Evolutionary conservation across 148 eudicot genomes (phyloP), one percentile per base, ranked within the genome.

Genomic region (Cornus florida): DNA sequence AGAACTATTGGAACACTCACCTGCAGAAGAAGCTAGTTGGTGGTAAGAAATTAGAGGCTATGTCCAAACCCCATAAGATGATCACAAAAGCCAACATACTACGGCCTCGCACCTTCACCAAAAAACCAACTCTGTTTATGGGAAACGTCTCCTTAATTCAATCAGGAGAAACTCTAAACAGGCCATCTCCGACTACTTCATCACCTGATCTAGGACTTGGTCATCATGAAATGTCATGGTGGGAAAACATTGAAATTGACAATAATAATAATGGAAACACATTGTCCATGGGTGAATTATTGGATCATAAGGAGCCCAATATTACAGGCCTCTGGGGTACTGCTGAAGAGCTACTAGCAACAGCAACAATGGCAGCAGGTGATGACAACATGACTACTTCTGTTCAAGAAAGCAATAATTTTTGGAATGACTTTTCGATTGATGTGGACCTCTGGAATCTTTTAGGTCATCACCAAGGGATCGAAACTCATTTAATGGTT

Each of bases 211-310:
- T n/a, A n/a, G n/a, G n/a, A n/a, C n/a, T n/a, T n/a, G n/a, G 6
- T 46, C 10, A 7, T 46, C 10, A 10, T 5, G 48, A 20, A 60
- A 60, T 33, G 35, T 38, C 50, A 28, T 74, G 77, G 77, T 74
- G 77, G 77, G 77, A 74, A 8, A 20, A 74, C 46, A 28, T 74
- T 1, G 35, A 33, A 67, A 6, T 24, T 23, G 66, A 56, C 53
- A 20, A 43, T 32, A 43, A 74, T 17, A 32, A 10, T 32, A 74
- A 31, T 74, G 67, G 24, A 53, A 72, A 72, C 23, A 43, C 8
- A 22, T 53, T 22, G 24, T 5, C 19, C 53, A 46, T 46, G 6
- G 11, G 53, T 1, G 53, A 7, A 33, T 3, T 33, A 7, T 46
- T 46, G 53, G 53, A 33, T 33, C 35, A 46, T 2, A 69, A 74